Evolutionary conservation across 2,329 filamentous ascomycete species (phyloP).

Genomic region (Stagonosporopsis tanaceti): DNA sequence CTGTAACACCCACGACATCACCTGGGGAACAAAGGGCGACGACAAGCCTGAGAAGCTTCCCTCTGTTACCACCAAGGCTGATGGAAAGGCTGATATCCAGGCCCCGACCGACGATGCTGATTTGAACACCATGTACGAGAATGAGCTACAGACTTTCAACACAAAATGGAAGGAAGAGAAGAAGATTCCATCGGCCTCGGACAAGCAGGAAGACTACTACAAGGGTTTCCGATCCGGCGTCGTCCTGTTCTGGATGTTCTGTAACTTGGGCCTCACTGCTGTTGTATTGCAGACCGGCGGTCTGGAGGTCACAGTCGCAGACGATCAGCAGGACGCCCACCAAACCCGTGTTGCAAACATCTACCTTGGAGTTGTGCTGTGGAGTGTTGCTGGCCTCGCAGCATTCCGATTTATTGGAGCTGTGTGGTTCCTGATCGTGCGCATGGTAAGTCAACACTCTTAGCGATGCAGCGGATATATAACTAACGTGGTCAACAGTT

Average conservation of each 20-base stretch:
- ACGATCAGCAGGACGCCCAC: conserved; percentile 53
- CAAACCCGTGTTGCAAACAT: conserved; percentile 71
- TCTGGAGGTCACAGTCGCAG: conserved; percentile 63
- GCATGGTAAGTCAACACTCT: conserved; percentile 46
- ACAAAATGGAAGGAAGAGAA: conserved; percentile 78
- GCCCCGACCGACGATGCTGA: conserved; percentile 91
- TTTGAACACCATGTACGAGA: conserved; percentile 92
- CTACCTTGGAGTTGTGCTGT: conserved; percentile 87
- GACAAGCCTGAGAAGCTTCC: conserved; percentile 93
- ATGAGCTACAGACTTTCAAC: conserved; percentile 77
- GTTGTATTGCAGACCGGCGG: conserved; percentile 88
- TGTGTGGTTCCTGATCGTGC: conserved; percentile 83
- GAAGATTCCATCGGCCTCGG: conserved; percentile 66
- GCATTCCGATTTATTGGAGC: conserved; percentile 88
- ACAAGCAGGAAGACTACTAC: conserved; percentile 98
- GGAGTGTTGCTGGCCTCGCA: conserved; percentile 85
- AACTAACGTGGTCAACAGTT: conserved; percentile 53
- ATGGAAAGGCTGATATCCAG: conserved; percentile 90
- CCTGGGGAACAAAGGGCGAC: conserved; percentile 97
- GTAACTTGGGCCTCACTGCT: conserved; percentile 87
- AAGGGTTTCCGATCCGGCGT: conserved; percentile 92
- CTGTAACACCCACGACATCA: conserved; percentile 97
- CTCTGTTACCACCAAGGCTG: conserved; percentile 87
- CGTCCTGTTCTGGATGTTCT: conserved; percentile 95
- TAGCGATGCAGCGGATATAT: background rate